phyloP scores from a whole-genome alignment of 352 stramenopile genomes.

The Phytophthora vignae region DNA sequence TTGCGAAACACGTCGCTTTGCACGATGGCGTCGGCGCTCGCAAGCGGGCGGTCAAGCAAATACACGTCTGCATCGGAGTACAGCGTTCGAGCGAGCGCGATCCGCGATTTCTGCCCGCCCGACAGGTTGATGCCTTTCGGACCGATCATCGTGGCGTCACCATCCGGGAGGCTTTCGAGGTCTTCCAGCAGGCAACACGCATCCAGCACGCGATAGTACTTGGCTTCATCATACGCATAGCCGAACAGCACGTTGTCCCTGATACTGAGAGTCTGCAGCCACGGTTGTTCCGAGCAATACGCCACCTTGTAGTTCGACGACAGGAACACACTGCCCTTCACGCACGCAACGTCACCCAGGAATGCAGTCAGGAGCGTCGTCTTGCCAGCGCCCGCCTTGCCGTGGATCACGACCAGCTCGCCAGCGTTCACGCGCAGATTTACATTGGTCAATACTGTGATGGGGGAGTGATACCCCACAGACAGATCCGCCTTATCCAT shows the following conservation, averaged over 20 bases:
- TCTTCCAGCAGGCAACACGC: slow-evolving; percentile 60
- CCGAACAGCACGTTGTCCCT: slow-evolving; percentile 96
- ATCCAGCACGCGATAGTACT: slow-evolving; percentile 57
- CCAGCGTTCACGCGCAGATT: slow-evolving; percentile 38
- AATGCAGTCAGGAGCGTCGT: slow-evolving; percentile 47
- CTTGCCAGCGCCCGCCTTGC: slow-evolving; percentile 50
- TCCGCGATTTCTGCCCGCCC: slow-evolving; percentile 43
- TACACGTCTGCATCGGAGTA: slow-evolving; percentile 51
- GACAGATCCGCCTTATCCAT: slow-evolving; percentile 33
- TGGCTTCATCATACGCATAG: slow-evolving; percentile 48
- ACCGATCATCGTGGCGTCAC: slow-evolving; percentile 46
- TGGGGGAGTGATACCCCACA: slow-evolving; percentile 19
- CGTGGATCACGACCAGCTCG: slow-evolving; percentile 51
- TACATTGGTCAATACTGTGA: slow-evolving; percentile 48
- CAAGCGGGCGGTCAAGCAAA: slow-evolving; percentile 47
- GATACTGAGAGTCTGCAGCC: slow-evolving; percentile 95
- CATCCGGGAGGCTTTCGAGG: slow-evolving; percentile 42
- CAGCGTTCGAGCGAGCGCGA: slow-evolving; percentile 48
- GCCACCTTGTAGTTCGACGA: slow-evolving; percentile 40
- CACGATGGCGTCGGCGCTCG: slow-evolving; percentile 42
- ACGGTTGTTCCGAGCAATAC: slow-evolving; percentile 90
- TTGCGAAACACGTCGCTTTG: slow-evolving; percentile 59
- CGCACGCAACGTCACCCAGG: slow-evolving; percentile 41
- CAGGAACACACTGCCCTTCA: slow-evolving; percentile 40
- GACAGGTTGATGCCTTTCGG: slow-evolving; percentile 44